Evolutionary conservation across 345 rosid genomes (phyloP).

Genomic region (Nasturtium officinale): DNA sequence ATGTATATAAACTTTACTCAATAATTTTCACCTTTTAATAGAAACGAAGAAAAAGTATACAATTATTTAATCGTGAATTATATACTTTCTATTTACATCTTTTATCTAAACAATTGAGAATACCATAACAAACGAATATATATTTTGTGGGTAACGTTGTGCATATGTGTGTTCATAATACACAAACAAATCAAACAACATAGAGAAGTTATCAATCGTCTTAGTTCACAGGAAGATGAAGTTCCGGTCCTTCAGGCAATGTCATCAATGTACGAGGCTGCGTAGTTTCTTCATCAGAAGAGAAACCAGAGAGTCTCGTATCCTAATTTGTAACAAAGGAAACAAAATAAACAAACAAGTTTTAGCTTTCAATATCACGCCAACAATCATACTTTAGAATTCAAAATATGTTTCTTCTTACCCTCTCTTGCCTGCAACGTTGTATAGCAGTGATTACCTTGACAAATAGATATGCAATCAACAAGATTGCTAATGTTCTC

Average conservation of each 20-base stretch:
- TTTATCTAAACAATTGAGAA: too few relatives aligned
- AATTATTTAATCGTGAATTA: too few relatives aligned
- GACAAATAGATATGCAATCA: conserved; percentile 61
- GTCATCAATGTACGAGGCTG: conserved; percentile 16
- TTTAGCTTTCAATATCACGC: background rate
- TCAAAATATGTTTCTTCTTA: conserved; percentile 18
- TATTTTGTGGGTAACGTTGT: background rate
- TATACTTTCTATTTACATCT: too few relatives aligned
- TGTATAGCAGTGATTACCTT: conserved; percentile 55
- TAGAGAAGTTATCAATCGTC: background rate
- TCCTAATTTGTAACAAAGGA: conserved; percentile 21
- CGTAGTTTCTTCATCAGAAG: conserved; percentile 32
- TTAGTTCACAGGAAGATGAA: conserved; percentile 22
- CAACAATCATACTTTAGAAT: background rate
- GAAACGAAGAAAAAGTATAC: too few relatives aligned
- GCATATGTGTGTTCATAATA: conserved; percentile 3
- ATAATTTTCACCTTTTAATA: too few relatives aligned
- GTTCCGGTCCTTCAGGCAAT: conserved; percentile 1
- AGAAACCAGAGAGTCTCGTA: conserved; percentile 28
- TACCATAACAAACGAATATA: too few relatives aligned
- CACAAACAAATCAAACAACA: too few relatives aligned
- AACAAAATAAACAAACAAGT: background rate
- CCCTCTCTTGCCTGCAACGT: conserved; percentile 49
- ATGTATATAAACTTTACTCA: too few relatives aligned
- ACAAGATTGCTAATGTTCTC: conserved; percentile 65